Base-by-base conservation (phyloP, 495 filamentous ascomycete genomes). In the Aspergillus ostianus region DNA sequence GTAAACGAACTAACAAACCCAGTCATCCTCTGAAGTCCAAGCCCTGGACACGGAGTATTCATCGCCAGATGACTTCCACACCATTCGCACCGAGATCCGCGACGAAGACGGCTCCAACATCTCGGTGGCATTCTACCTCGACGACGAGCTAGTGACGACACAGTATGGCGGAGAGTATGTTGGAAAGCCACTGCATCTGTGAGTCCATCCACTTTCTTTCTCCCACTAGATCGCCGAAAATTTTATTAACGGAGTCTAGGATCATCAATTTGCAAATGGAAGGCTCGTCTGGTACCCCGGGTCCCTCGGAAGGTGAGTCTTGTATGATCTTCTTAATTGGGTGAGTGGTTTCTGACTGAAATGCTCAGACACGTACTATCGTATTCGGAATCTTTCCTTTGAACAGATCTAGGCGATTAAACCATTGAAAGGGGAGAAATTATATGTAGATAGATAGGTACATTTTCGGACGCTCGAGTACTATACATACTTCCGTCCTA, bases 41-140 rank as follows among this genome's bases (percentile, higher is more conserved):
- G 76, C 79, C 52, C 68, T 73, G 23, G 73, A 85, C 58, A 78
- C 82, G 23, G 66, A 64, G 0, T 85, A 86, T 60, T 68, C 77
- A 12, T 75, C 51, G 44, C 70, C 83, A 0, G 73, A 61, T 2
- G 61, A 77, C 6, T 85, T 78, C 52, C 84, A 85, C 65, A 75
- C 67, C 13, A 74, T 85, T 26, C 72, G 71, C 66, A 73, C 71
- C 27, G 78, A 85, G 70, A 55, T 85, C 27, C 71, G 80, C 17
- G 82, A 84, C 61, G 66, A 70, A 55, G 82, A 85, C 64, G 81
- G 83, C 45, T 69, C 70, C 54, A 80, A 85, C 66, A 74, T 84
- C 23, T 71, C 70, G 19, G 72, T 80, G 0, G 80, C 73, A 47
- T 86, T 83, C 57, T 85, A 76, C 58, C 74, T 85, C 69, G 81